A percentile compares a stretch with the other conserved stretches of the same genome.
Conservation (phyloP, 2,329 filamentous ascomycete species). For the Xylariaceae sp. region DNA sequence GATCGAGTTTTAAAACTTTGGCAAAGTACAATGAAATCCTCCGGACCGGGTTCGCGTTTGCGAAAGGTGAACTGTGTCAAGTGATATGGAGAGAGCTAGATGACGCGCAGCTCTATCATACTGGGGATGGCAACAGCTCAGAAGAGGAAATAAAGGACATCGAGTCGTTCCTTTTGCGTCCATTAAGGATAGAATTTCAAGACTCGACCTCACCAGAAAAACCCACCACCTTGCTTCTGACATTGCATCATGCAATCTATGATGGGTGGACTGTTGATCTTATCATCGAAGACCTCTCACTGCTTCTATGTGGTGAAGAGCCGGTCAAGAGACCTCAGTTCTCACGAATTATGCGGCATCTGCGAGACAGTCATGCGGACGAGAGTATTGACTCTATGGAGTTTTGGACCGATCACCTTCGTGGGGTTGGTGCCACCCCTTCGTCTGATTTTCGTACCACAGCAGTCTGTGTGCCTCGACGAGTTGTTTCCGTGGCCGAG, state of each 20-base stretch:
- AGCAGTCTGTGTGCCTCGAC: slow-evolving; percentile 25
- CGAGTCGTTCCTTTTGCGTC: slow-evolving; percentile 44
- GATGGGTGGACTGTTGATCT: slow-evolving; percentile 92
- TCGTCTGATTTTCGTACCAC: slow-evolving; percentile 55
- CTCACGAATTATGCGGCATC: slow-evolving; percentile 48
- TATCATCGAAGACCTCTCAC: slow-evolving; percentile 60
- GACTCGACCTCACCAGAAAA: slow-evolving; percentile 10
- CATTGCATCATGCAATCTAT: slow-evolving; percentile 76
- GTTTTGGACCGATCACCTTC: slow-evolving; percentile 67
- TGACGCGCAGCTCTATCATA: slow-evolving; percentile 38
- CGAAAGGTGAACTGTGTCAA: slow-evolving; percentile 51
- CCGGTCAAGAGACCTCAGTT: slow-evolving; percentile 52
- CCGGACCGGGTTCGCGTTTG: slow-evolving; percentile 65
- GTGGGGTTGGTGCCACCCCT: slow-evolving; percentile 46
- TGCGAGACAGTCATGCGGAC: slow-evolving; percentile 22
- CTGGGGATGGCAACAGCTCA: slow-evolving; percentile 21
- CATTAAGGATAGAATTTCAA: slow-evolving; percentile 57
- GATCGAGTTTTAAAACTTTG: slow-evolving; percentile 45
- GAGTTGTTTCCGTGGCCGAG: slow-evolving; percentile 26
- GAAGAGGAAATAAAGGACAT: slow-evolving; percentile 37
- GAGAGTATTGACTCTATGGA: slow-evolving; percentile 41
- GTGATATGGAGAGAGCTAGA: slow-evolving; percentile 56
- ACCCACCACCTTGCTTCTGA: slow-evolving; percentile 43
- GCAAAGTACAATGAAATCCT: slow-evolving; percentile 58
- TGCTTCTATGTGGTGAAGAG: slow-evolving; percentile 36